Percentiles rank a stretch among this genome's conserved stretches.
Evolutionary conservation across 768 basidiomycete genomes (phyloP).

Genomic region (Termitomyces sp.): DNA sequence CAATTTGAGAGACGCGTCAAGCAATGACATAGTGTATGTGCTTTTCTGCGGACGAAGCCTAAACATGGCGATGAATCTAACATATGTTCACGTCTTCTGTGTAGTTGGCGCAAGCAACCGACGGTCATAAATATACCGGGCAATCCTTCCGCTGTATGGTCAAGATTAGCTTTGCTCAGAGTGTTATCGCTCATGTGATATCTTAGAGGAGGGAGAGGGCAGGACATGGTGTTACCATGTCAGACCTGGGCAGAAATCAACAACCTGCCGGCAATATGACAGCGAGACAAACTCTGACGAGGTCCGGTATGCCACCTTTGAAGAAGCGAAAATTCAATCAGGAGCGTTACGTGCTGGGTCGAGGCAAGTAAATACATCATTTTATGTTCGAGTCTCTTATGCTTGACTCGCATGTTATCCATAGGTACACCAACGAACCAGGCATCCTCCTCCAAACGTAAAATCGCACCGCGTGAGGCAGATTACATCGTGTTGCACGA

Average conservation of each 20-base stretch:
- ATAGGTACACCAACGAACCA: neutral
- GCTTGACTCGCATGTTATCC: neutral
- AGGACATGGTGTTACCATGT: neutral
- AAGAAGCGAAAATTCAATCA: constrained; percentile 1
- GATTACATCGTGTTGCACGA: neutral
- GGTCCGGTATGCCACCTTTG: neutral
- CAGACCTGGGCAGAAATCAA: neutral
- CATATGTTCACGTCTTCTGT: neutral
- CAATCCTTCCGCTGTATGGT: neutral
- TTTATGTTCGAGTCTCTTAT: neutral
- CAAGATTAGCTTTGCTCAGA: neutral
- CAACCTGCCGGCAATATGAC: neutral
- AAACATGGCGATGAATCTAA: neutral
- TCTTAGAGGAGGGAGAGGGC: neutral
- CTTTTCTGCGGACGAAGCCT: neutral
- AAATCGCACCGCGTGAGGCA: neutral
- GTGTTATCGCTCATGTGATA: neutral
- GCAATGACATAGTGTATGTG: neutral
- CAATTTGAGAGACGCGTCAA: constrained; percentile 10
- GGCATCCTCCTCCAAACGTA: neutral
- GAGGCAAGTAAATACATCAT: neutral
- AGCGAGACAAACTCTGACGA: neutral
- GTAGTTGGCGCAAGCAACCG: constrained; percentile 5
- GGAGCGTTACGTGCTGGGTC: neutral
- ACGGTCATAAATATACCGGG: neutral